Conservation (phyloP, 2,329 filamentous ascomycete genomes). For the Neophaeococcomyces aloes region DNA sequence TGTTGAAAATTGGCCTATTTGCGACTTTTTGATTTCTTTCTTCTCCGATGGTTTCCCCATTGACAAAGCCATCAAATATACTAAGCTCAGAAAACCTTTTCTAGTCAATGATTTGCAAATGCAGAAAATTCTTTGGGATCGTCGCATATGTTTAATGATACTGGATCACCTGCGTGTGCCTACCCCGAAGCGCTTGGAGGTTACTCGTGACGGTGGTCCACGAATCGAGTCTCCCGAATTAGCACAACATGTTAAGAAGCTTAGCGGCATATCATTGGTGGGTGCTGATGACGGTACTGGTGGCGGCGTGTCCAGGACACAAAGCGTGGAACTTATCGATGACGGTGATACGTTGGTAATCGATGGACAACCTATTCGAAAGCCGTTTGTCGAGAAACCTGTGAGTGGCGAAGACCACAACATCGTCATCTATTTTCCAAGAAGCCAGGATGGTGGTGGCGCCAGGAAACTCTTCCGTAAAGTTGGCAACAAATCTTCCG, state of each 20-base stretch:
- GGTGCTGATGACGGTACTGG: constrained; percentile 58
- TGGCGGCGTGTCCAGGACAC: constrained; percentile 45
- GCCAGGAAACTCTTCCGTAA: constrained; percentile 90
- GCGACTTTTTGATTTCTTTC: constrained; percentile 94
- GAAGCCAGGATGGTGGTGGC: constrained; percentile 61
- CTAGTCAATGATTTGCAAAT: constrained; percentile 96
- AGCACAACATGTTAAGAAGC: constrained; percentile 65
- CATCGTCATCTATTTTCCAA: constrained; percentile 94
- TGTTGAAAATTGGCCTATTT: constrained; percentile 91
- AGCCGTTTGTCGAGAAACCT: constrained; percentile 96
- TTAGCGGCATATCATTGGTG: constrained; percentile 66
- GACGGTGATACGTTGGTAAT: constrained; percentile 80
- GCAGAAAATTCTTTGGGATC: constrained; percentile 95
- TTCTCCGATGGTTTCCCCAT: constrained; percentile 96
- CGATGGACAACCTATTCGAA: constrained; percentile 69
- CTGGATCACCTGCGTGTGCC: constrained; percentile 82
- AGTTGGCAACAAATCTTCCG: constrained; percentile 97
- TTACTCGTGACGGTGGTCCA: constrained; percentile 87
- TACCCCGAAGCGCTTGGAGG: constrained; percentile 77
- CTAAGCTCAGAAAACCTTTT: constrained; percentile 84
- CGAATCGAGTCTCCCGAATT: constrained; percentile 66
- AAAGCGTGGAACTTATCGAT: constrained; percentile 74
- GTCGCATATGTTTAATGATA: constrained; percentile 76
- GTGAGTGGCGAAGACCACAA: constrained; percentile 99
- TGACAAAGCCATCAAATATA: constrained; percentile 94